Conservation (phyloP, 371 early-diverging fungal species). For the Apophysomyces variabilis region DNA sequence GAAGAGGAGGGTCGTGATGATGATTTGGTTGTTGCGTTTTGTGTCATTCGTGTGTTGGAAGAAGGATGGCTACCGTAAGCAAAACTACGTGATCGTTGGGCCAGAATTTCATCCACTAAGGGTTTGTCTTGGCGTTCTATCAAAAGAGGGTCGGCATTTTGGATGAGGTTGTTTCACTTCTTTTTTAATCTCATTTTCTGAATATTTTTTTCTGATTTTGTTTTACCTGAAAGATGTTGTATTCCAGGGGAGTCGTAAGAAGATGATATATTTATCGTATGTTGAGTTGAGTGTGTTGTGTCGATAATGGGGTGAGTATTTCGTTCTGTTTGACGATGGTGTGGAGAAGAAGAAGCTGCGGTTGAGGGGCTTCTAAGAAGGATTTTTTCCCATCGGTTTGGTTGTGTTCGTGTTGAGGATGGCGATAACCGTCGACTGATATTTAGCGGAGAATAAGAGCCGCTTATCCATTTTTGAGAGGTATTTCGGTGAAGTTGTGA, state of each 20-base stretch:
- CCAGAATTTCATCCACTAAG: slow-evolving; percentile 1
- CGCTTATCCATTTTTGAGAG: background rate
- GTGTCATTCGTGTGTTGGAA: background rate
- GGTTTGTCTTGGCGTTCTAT: slow-evolving; percentile 15
- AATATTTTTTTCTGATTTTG: background rate
- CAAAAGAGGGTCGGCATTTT: background rate
- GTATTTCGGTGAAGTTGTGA: background rate
- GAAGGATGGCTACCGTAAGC: slow-evolving; percentile 28
- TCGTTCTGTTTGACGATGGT: background rate
- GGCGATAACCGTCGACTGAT: background rate
- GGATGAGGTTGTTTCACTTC: too few species aligned
- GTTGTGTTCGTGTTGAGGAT: slow-evolving; percentile 1
- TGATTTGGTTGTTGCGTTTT: background rate
- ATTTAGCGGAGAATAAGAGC: background rate
- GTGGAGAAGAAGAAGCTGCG: background rate
- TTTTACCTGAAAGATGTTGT: slow-evolving; percentile 8
- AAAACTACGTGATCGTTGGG: slow-evolving; percentile 39
- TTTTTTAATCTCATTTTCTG: background rate
- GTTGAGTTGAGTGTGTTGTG: background rate
- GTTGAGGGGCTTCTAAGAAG: background rate
- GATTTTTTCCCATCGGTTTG: slow-evolving; percentile 2
- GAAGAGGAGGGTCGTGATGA: background rate
- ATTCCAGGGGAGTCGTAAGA: slow-evolving; percentile 18
- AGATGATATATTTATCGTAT: background rate
- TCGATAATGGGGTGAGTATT: background rate